Evolutionary conservation across 805 yeast genomes (phyloP).

Genomic region (Metschnikowia cerradonensis): DNA sequence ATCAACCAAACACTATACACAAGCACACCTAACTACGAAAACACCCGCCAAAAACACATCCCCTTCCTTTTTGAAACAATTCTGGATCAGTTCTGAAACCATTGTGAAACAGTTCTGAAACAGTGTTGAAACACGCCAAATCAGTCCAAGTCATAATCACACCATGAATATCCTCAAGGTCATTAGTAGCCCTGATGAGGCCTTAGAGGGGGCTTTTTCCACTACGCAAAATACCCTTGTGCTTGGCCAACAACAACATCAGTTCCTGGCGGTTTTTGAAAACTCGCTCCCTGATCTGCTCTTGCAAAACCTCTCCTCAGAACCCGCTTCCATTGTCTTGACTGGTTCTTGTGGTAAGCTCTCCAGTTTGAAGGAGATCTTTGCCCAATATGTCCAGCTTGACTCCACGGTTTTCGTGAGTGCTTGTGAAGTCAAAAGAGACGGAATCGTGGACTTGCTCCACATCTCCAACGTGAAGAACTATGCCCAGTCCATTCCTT

Average conservation of each 20-base stretch:
- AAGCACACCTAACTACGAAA: neutral
- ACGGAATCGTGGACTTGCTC: slow-evolving; percentile 26
- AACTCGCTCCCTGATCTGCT: slow-evolving; percentile 11
- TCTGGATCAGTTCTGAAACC: neutral
- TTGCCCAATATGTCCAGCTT: slow-evolving; percentile 12
- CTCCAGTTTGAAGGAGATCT: slow-evolving; percentile 21
- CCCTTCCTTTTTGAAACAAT: neutral
- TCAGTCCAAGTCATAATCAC: neutral
- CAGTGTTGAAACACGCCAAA: neutral
- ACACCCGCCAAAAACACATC: no score
- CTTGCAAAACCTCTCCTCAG: neutral
- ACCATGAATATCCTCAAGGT: neutral
- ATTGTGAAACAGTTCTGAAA: no score
- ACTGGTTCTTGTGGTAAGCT: slow-evolving; percentile 25
- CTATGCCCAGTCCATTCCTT: slow-evolving; percentile 12
- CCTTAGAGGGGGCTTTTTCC: neutral
- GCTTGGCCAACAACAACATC: slow-evolving; percentile 5
- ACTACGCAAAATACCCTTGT: slow-evolving; percentile 1
- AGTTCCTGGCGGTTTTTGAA: slow-evolving; percentile 8
- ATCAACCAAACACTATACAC: neutral
- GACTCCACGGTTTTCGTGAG: slow-evolving; percentile 15
- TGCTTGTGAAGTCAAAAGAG: slow-evolving; percentile 29
- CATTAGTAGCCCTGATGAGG: neutral
- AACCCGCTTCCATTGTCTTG: slow-evolving; percentile 7
- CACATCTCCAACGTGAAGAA: slow-evolving; percentile 10